phyloP scores from a whole-genome alignment of 495 filamentous ascomycete species.

The Neurospora sp. region DNA sequence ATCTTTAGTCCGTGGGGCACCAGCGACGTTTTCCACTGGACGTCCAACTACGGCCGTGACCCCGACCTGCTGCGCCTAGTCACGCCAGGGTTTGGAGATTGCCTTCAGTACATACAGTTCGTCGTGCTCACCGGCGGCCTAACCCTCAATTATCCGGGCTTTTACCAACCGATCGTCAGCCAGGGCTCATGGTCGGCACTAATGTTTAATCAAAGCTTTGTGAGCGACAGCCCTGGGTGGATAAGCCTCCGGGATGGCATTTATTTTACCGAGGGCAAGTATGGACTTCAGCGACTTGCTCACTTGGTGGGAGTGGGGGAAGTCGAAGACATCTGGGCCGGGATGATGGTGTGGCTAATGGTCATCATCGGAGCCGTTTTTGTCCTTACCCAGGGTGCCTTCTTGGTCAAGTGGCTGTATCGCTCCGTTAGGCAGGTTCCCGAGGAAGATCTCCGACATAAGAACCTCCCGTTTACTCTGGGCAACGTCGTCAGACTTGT shows the following conservation, averaged over 20 bases:
- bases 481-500: constrained; percentile 82
- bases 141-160: constrained; percentile 83
- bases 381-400: constrained; percentile 68
- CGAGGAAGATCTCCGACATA: constrained; percentile 76
- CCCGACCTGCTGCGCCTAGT: constrained; percentile 85
- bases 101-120: constrained; percentile 94
- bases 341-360: constrained; percentile 77
- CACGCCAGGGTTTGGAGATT: constrained; percentile 93
- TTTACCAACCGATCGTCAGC: constrained; percentile 83
- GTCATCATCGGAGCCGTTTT: constrained; percentile 58
- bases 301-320: constrained; percentile 76
- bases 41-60: constrained; percentile 91
- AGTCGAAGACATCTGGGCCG: constrained; percentile 80
- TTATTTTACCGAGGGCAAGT: constrained; percentile 58
- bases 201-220: constrained; percentile 89
- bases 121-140: constrained; percentile 77
- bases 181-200: constrained; percentile 77
- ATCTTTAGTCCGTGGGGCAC: constrained; percentile 93
- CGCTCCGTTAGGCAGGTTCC: constrained; percentile 57
- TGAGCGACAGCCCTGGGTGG: constrained; percentile 52
- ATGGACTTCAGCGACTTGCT: constrained; percentile 67
- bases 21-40: constrained; percentile 81
- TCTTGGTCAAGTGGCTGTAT: constrained; percentile 62
- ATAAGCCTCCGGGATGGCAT: constrained; percentile 70
- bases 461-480: constrained; percentile 86